Conservation (phyloP, 129 eudicot genomes). For the Smallanthus sonchifolius region DNA sequence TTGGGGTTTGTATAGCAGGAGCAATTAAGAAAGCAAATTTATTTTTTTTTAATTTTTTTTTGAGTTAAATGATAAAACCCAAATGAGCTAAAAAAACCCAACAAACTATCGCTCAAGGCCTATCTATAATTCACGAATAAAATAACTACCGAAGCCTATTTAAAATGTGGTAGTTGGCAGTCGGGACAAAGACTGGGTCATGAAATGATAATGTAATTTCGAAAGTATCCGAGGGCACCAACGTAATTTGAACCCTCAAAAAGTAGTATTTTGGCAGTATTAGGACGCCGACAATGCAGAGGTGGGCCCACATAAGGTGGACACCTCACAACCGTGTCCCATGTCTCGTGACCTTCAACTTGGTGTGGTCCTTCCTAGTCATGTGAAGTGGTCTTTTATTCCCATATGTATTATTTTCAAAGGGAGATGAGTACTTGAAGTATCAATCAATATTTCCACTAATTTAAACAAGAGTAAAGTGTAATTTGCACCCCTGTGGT, state of each 20-base stretch:
- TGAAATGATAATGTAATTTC: neutral
- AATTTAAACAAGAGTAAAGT: too few relatives aligned
- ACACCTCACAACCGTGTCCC: slow-evolving; percentile 17
- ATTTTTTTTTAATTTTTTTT: too few relatives aligned
- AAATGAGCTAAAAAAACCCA: too few relatives aligned
- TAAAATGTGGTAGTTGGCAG: neutral
- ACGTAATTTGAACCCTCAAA: neutral
- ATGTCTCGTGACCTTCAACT: slow-evolving; percentile 26
- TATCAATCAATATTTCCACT: too few relatives aligned
- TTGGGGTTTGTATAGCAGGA: too few relatives aligned
- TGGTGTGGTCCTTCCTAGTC: slow-evolving; percentile 26
- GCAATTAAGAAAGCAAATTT: too few relatives aligned
- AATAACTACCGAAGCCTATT: neutral
- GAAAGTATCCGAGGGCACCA: neutral
- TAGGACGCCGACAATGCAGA: slow-evolving; percentile 17
- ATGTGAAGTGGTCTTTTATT: slow-evolving; percentile 4
- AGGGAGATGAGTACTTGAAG: too few relatives aligned
- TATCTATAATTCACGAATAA: too few relatives aligned
- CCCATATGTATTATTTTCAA: too few relatives aligned
- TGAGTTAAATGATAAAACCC: too few relatives aligned
- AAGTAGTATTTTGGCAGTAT: slow-evolving; percentile 29
- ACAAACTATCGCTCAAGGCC: too few relatives aligned
- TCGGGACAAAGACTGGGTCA: slow-evolving; percentile 6
- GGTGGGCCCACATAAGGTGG: neutral
- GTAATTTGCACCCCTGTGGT: too few relatives aligned